A percentile compares a stretch with the other conserved stretches of the same genome.
phyloP scores from a whole-genome alignment of 805 yeast species.

The Candida krabiensis region DNA sequence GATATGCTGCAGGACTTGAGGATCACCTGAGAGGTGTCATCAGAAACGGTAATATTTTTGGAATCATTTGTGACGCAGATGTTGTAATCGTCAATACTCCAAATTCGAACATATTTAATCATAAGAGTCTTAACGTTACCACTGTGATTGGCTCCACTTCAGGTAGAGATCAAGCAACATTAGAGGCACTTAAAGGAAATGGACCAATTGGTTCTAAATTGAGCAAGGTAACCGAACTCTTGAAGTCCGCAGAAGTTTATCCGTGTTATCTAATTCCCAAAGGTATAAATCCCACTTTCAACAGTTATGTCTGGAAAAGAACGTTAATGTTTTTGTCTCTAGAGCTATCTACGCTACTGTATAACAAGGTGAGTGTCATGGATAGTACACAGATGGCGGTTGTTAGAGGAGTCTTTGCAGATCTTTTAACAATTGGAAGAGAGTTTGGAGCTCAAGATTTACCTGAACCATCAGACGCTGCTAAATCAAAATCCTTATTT shows the following conservation, averaged over 20 bases:
- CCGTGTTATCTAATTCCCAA: slow-evolving; percentile 27
- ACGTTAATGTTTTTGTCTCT: slow-evolving; percentile 26
- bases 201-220: slow-evolving; percentile 21
- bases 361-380: slow-evolving; percentile 16
- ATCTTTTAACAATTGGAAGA: slow-evolving; percentile 23
- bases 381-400: slow-evolving; percentile 9
- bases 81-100: slow-evolving; percentile 16
- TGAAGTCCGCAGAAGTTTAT: slow-evolving; percentile 25
- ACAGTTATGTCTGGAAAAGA: slow-evolving; percentile 30
- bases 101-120: slow-evolving; percentile 16
- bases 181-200: slow-evolving; percentile 20
- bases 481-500: slow-evolving; percentile 14
- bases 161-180: slow-evolving; percentile 2
- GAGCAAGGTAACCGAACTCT: slow-evolving; percentile 16
- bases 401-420: slow-evolving; percentile 22
- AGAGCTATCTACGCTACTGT: slow-evolving; percentile 23
- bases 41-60: slow-evolving; percentile 17
- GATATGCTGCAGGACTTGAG: slow-evolving; percentile 24
- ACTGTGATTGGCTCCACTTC: slow-evolving; percentile 27
- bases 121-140: slow-evolving; percentile 22
- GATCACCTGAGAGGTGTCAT: slow-evolving; percentile 9
- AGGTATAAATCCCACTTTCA: slow-evolving; percentile 28
- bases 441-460: slow-evolving; percentile 26
- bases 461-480: slow-evolving; percentile 22
- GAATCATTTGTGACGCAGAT: slow-evolving; percentile 27